phyloP scores from a whole-genome alignment of 371 early-diverging fungal genomes.

The Mucor saturninus region DNA sequence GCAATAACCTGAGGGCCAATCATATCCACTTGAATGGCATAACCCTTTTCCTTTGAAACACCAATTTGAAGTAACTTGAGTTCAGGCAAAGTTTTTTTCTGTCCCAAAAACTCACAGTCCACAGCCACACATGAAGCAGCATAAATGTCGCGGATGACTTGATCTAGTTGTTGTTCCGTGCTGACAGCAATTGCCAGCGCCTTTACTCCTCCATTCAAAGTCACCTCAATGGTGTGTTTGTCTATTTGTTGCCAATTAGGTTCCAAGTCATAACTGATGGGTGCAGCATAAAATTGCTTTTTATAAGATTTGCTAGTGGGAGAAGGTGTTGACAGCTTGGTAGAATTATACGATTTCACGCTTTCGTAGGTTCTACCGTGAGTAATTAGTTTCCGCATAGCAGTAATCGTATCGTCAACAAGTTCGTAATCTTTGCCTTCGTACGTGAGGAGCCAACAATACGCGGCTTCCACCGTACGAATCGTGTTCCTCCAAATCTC shows the following conservation, averaged over 20 bases:
- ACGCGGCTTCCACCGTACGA: background rate
- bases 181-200: slow-evolving; percentile 34
- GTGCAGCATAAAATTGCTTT: background rate
- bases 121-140: slow-evolving; percentile 25
- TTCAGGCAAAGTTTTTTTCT: slow-evolving; percentile 36
- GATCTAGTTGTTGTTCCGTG: slow-evolving; percentile 30
- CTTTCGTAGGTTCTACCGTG: background rate
- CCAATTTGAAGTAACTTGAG: slow-evolving; percentile 51
- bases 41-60: slow-evolving; percentile 35
- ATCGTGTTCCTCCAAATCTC: background rate
- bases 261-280: slow-evolving; percentile 14
- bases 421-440: slow-evolving; percentile 27
- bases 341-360: background rate
- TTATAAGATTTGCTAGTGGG: background rate
- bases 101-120: slow-evolving; percentile 49
- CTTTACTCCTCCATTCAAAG: background rate
- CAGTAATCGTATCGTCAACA: slow-evolving; percentile 10
- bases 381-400: slow-evolving; percentile 9
- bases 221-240: slow-evolving; percentile 13
- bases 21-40: slow-evolving; percentile 49
- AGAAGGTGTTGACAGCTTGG: background rate
- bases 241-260: slow-evolving; percentile 33
- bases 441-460: slow-evolving; percentile 9
- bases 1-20: slow-evolving; percentile 36
- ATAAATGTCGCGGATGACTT: slow-evolving; percentile 20